Base-by-base conservation (phyloP, 2,329 filamentous ascomycete genomes). In the Botrytis elliptica region DNA sequence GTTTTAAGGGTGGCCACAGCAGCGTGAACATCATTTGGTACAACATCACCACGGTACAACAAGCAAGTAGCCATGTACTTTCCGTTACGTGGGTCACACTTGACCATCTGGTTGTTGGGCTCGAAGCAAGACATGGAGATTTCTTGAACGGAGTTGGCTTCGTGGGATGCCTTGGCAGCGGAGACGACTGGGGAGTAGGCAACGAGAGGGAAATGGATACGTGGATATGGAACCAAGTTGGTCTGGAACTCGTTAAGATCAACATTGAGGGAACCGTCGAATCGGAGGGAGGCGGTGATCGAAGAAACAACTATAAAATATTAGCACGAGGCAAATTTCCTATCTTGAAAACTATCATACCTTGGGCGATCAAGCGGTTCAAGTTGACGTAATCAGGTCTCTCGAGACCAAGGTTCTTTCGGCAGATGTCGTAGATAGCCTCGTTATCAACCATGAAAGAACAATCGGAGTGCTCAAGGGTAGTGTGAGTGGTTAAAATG, bases 191-290 rank as follows among this genome's bases (percentile, higher is more conserved):
- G 89, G 2, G 89, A 88, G 78, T 90, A 91, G 78, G 86, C 88
- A 82, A 91, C 90, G 76, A 91, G 82, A 60, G 89, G 89, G 81
- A 90, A 91, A 81, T 91, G 89, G 77, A 91, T 91, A 80, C 89
- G 86, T 38, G 89, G 89, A 82, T 89, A 91, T 10, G 89, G 89
- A 70, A 91, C 89, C 82, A 91, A 82, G 82, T 91, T 91, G 77
- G 89, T 91, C 83, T 91, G 89, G 85, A 91, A 91, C 81, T 91
- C 89, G 80, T 89, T 89, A 80, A 91, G 81, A 81, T 91, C 89
- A 79, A 91, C 89, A 76, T 91, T 91, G 79, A 91, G 85, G 65
- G 88, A 88, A 78, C 89, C 89, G 78, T 91, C 89, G 76, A 91
- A 91, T 70, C 89, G 86, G 76, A 91, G 83, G 76, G 87, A 89